Base-by-base conservation (phyloP, 1,284 basidiomycete genomes). In the Cryptococcus amylolentus region DNA sequence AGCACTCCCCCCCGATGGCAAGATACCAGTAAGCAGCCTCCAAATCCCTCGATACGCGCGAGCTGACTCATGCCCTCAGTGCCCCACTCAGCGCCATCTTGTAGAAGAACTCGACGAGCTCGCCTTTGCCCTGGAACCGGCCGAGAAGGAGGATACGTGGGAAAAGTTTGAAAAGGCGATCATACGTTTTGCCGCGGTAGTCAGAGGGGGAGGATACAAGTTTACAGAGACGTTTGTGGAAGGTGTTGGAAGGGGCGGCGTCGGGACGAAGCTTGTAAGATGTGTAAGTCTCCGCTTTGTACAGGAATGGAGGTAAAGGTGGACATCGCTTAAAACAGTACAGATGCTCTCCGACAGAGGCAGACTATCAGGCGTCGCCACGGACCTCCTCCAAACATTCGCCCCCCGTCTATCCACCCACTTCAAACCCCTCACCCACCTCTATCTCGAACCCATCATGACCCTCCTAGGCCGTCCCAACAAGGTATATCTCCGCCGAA, bases 261-360 rank as follows among this genome's bases (percentile, higher is more conserved):
- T 72, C 3, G 77, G 76, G 14, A 56, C 66, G 18, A 65, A 69
- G 43, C 52, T 79, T 2, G 77, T 71, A 2, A 68, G 71, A 56
- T 79, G 76, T 54, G 77, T 79, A 43, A 66, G 76, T 38, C 13
- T 20, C 23, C 31, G 9, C 12, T 28, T 23, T 23, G 23, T 23
- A 23, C 23, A 23, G 23, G 23, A 23, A 23, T 23, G 23, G 23
- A 2, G 23, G 23, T 23, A 23, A 23, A 23, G 23, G 23, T 23
- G 23, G 31, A 10, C 31, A 44, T 12, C 1, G 12, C 41, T 42
- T 5, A 42, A 7, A 42, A n/a, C 27, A 28, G 44, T 35, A 3
- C 47, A 80, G 78, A 75, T 81, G 67, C 69, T 80, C 1, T 80
- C 80, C 0, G 80, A 81, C 52, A 63, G 80, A 45, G 80, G 80